Evolutionary conservation across 257 asterid genomes (phyloP), one percentile per base, ranked within the genome.

Genomic region (Asclepias syriaca): DNA sequence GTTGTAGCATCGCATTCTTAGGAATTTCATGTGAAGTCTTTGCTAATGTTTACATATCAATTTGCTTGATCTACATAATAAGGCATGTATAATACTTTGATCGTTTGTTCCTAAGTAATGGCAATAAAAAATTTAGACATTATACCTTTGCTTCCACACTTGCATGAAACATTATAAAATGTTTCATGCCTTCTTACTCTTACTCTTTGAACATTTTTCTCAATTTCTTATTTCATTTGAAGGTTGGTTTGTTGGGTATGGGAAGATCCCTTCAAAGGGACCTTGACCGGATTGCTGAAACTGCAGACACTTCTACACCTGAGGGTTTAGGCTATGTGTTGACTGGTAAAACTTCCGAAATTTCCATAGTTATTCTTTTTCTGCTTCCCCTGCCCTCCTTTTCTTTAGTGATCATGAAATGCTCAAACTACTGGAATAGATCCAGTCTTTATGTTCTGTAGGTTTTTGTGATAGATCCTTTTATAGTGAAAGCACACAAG

Each of bases 241-340:
- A 94, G 99, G 99, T 91, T 80, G 99, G 97, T 2, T 82, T 94
- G 58, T 84, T 92, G 86, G 99, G 99, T 73, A 75, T 86, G 86
- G 99, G 87, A 51, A 86, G 95, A 83, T 85, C 99, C 63, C 95
- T 94, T 51, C 99, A 91, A 75, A 82, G 67, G 83, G 98, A 94
- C 82, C 95, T 94, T 66, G 93, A 91, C 78, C 84, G 90, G 72
- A 92, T 93, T 77, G 98, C 98, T 15, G 89, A 91, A 82, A 84
- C 79, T 78, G 97, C 98, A 34, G 96, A 93, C 82, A 94, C 98
- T 76, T 94, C 99, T 80, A 90, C 87, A 56, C 68, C 96, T 0
- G 86, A 90, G 82, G 99, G 99, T 72, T 86, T 94, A 72, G 90
- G 91, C 90, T 92, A 85, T 54, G 97, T 94, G 53, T 86, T 91